These are phyloP conservation scores for Candida railenensis DNA, from an alignment of 805 yeast genomes.

Conservation along the genomic window DNA sequence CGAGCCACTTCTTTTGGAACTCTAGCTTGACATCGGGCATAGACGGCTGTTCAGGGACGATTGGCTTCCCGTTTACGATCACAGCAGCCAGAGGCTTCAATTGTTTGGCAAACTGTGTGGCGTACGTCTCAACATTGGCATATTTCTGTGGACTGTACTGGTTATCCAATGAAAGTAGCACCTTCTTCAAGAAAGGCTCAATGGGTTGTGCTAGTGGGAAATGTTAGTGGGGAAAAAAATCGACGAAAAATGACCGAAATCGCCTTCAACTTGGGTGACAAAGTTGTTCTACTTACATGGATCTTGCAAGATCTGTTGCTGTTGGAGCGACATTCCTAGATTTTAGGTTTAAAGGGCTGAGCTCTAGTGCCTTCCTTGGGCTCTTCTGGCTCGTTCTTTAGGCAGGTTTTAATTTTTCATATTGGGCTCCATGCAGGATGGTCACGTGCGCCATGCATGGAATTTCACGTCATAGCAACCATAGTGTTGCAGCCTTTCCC, in stretches of 20 bases:
- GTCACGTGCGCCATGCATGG: too few species aligned
- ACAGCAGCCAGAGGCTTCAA: conserved; percentile 52
- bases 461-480: neutral
- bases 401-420: neutral
- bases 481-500: neutral
- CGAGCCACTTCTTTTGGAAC: conserved; percentile 60
- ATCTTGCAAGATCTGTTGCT: conserved; percentile 14
- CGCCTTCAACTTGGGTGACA: too few species aligned
- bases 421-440: neutral
- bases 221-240: conserved; percentile 3
- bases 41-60: conserved; percentile 18
- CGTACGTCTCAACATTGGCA: conserved; percentile 39
- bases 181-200: conserved; percentile 38
- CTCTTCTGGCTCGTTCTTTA: neutral
- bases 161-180: conserved; percentile 34
- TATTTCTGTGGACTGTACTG: conserved; percentile 26
- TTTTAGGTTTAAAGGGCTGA: too few species aligned
- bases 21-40: conserved; percentile 34
- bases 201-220: conserved; percentile 34
- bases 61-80: conserved; percentile 58
- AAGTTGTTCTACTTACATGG: conserved; percentile 29
- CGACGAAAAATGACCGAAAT: too few species aligned
- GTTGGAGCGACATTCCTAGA: conserved; percentile 1
- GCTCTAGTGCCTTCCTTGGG: too few species aligned
- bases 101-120: conserved; percentile 49